phyloP scores from a whole-genome alignment of 2,329 filamentous ascomycete genomes.

The Penicillium sp. region DNA sequence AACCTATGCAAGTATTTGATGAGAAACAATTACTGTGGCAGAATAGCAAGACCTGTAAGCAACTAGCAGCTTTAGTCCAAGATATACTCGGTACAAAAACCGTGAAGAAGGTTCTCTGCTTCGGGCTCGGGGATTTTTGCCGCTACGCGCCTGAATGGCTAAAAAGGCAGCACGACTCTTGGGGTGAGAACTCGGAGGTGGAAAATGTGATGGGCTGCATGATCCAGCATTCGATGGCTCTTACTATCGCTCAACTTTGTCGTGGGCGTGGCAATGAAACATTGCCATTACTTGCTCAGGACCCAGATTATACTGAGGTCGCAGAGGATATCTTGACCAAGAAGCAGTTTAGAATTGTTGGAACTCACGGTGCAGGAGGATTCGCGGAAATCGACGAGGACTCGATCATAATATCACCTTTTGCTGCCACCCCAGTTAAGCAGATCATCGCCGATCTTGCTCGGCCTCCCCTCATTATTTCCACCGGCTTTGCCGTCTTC shows the following conservation, averaged over 20 bases:
- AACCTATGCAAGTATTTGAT: conserved; percentile 24
- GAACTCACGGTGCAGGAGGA: conserved; percentile 21
- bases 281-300: conserved; percentile 20
- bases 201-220: conserved; percentile 18
- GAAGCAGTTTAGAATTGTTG: conserved; percentile 23
- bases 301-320: conserved; percentile 23
- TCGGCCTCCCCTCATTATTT: conserved; percentile 26
- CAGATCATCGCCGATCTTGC: conserved; percentile 27
- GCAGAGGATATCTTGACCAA: conserved; percentile 19
- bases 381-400: conserved; percentile 26
- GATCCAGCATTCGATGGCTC: conserved; percentile 27
- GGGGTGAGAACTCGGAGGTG: conserved; percentile 18
- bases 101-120: conserved; percentile 25
- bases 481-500: conserved; percentile 20
- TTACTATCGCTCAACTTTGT: conserved; percentile 26
- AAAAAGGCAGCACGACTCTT: conserved; percentile 19
- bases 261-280: conserved; percentile 16
- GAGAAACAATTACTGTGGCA: conserved; percentile 22
- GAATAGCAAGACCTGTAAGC: conserved; percentile 24
- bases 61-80: conserved; percentile 17
- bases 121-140: conserved; percentile 27
- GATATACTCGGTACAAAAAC: conserved; percentile 16
- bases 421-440: conserved; percentile 24
- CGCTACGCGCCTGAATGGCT: conserved; percentile 23
- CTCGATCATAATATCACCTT: conserved; percentile 24